A percentile compares a stretch with the other conserved stretches of the same genome.
Evolutionary conservation across 2,329 filamentous ascomycete species (phyloP).

Genomic region (Dothistroma septosporum): DNA sequence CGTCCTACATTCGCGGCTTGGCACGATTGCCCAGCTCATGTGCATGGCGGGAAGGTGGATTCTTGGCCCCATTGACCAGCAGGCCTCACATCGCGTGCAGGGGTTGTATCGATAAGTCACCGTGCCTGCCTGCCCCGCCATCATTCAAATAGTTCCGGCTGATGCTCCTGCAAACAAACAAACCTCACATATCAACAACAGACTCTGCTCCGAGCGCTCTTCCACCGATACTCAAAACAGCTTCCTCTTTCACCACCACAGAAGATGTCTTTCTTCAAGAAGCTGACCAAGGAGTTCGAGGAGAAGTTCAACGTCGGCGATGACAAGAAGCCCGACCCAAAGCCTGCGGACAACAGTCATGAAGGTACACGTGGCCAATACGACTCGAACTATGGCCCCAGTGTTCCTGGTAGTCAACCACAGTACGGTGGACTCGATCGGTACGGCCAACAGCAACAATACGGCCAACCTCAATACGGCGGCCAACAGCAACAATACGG

Average conservation of each 20-base stretch:
- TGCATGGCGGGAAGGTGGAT: background rate
- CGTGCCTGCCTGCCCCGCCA: background rate
- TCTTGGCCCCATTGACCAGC: background rate
- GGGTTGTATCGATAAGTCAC: background rate
- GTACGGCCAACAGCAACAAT: conserved; percentile 13
- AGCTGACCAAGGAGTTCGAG: conserved; percentile 45
- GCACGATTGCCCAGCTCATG: background rate
- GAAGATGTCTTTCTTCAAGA: conserved; percentile 46
- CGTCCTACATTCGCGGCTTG: background rate
- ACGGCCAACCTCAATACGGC: conserved; percentile 8
- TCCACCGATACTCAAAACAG: background rate
- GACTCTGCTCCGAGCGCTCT: background rate
- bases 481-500: conserved; percentile 13
- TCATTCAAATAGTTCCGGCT: background rate
- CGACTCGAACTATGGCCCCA: conserved; percentile 4
- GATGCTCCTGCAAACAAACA: background rate
- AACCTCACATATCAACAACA: background rate
- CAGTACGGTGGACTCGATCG: conserved; percentile 7
- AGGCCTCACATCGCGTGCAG: conserved; percentile 1
- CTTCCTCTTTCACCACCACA: background rate
- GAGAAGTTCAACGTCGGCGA: conserved; percentile 33
- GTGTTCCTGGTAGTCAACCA: background rate
- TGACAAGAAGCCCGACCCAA: conserved; percentile 24
- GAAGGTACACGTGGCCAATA: conserved; percentile 10
- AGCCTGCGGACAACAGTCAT: conserved; percentile 9